Evolutionary conservation across 2,329 filamentous ascomycete genomes (phyloP).

Genomic region (Alternaria ventricosa): DNA sequence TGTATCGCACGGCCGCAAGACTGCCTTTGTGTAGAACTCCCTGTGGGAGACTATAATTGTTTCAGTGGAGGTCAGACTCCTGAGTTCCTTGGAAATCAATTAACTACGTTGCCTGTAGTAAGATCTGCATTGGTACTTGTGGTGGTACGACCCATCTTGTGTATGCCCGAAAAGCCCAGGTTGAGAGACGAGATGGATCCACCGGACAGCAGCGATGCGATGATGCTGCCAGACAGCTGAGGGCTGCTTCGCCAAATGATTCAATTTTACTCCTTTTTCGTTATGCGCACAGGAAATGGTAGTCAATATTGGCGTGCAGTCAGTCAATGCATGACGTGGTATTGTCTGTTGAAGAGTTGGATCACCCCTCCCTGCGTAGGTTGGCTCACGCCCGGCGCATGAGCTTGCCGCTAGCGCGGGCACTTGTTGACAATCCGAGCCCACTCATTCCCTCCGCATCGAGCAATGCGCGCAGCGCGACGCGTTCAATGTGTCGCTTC

Average conservation of each 20-base stretch:
- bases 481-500: constrained; percentile 46
- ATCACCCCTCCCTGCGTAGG: neutral
- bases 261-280: neutral
- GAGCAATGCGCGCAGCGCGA: constrained; percentile 21
- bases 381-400: neutral
- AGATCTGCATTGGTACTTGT: neutral
- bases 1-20: neutral
- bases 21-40: neutral
- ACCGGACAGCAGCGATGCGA: neutral
- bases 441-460: constrained; percentile 18
- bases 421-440: constrained; percentile 16
- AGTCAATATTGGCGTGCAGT: neutral
- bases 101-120: neutral
- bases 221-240: neutral
- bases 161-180: neutral
- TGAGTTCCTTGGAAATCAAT: no score
- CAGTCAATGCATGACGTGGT: neutral
- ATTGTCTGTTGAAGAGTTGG: neutral
- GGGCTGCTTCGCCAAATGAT: neutral
- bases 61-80: neutral
- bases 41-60: neutral
- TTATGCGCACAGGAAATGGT: neutral
- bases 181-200: neutral
- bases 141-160: neutral
- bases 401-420: constrained; percentile 10